A percentile compares a stretch with the other conserved stretches of the same genome.
Evolutionary conservation across 305 asterid species (phyloP).

Genomic region (Fraxinus sp.): DNA sequence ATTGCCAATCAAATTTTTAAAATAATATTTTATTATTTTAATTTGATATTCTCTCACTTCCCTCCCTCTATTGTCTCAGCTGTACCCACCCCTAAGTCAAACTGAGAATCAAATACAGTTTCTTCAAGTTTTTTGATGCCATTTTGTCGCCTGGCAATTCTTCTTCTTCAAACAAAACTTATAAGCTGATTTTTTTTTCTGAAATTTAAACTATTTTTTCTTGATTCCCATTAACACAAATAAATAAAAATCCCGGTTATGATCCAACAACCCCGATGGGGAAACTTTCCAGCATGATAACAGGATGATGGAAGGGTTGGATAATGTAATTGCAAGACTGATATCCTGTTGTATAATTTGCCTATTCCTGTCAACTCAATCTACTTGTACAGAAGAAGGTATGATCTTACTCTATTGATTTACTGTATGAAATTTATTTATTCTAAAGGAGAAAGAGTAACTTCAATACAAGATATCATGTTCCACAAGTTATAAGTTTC

Average conservation of each 20-base stretch:
- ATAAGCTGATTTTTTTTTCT: background rate
- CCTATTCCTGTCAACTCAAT: conserved; percentile 35
- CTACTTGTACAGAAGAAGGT: conserved; percentile 62
- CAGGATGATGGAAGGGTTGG: conserved; percentile 61
- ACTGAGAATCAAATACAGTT: conserved; percentile 23
- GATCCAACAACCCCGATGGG: conserved; percentile 46
- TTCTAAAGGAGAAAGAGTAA: background rate
- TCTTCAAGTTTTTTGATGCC: conserved; percentile 32
- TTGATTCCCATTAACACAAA: background rate
- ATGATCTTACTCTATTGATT: conserved; percentile 16
- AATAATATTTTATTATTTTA: conserved; percentile 2
- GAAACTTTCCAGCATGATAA: conserved; percentile 31
- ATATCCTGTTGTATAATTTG: conserved; percentile 30
- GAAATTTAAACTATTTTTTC: background rate
- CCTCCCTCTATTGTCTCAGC: conserved; percentile 29
- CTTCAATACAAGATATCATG: background rate
- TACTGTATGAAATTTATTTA: background rate
- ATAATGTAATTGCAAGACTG: conserved; percentile 33
- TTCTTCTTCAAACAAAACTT: conserved; percentile 18
- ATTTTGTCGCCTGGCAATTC: conserved; percentile 30
- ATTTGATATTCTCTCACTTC: conserved; percentile 26
- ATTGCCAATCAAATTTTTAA: conserved; percentile 19
- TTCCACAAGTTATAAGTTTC: background rate
- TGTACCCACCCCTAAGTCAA: conserved; percentile 42
- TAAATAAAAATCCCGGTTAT: conserved; percentile 18